phyloP scores from a whole-genome alignment of 2,329 filamentous ascomycete species.

The Akanthomyces uredinophilus region DNA sequence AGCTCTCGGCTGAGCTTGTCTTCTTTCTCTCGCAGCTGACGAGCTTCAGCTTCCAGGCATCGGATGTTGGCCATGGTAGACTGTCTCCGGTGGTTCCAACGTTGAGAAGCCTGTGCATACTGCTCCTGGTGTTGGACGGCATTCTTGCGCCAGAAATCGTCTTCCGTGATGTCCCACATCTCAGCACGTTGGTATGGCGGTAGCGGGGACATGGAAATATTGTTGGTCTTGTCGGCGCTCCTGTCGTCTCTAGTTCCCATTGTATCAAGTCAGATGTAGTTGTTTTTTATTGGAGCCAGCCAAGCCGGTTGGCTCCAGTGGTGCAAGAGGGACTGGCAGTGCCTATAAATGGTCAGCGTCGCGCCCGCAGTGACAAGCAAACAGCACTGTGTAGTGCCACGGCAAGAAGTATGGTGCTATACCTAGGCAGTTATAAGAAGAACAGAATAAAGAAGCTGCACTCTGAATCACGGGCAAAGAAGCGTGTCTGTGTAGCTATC shows the following conservation, averaged over 20 bases:
- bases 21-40: neutral
- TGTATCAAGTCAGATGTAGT: neutral
- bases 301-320: neutral
- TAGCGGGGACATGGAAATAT: neutral
- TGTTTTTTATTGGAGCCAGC: neutral
- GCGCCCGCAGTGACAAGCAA: conserved; percentile 4
- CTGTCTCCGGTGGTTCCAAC: neutral
- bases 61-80: neutral
- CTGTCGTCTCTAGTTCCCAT: neutral
- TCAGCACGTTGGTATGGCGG: neutral
- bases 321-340: neutral
- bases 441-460: neutral
- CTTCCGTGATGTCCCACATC: conserved; percentile 33
- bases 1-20: neutral
- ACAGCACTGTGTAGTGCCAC: neutral
- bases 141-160: conserved; percentile 31
- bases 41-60: neutral
- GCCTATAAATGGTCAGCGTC: neutral
- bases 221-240: neutral
- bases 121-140: conserved; percentile 22
- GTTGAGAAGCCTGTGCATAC: conserved; percentile 22
- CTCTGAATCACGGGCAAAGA: neutral
- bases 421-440: neutral
- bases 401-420: neutral
- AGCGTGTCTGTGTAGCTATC: neutral